Evolutionary conservation across 2,329 filamentous ascomycete species (phyloP), one percentile per base, ranked within the genome.

Genomic region (Esteya vermicola): DNA sequence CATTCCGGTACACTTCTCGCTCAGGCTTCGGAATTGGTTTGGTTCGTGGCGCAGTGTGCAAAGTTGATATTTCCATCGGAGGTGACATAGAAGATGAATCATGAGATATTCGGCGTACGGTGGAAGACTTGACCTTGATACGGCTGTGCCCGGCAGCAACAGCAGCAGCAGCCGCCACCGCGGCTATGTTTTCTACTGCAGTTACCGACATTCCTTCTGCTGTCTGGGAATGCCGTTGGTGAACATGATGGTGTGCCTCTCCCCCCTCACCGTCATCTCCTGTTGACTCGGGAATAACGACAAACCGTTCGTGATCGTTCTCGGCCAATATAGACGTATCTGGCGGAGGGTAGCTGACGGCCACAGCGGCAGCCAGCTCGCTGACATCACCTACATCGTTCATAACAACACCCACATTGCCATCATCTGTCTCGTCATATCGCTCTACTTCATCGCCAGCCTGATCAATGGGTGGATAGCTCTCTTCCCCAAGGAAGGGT

Each of bases 21-120:
- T 72, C 65, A 0, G 75, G 75, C 50, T 79, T 79, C 4, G 65
- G 60, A 13, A 78, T 70, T 4, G 67, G 57, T 54, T 73, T 74
- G 47, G 61, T 57, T 20, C 70, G 65, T n/a, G 52, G 46, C 3
- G 52, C 18, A n/a, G 21, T 23, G 19, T n/a, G 19, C 5, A 31
- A n/a, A n/a, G n/a, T n/a, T n/a, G n/a, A n/a, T n/a, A n/a, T n/a
- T n/a, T n/a, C n/a, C n/a, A n/a, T n/a, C n/a, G 36, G 27, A 25
- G 36, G 28, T 28, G 36, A 37, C 13, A 48, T 9, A 21, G n/a
- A n/a, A n/a, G 36, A 38, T 38, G 27, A 31, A 21, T 25, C 36
- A 25, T 23, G n/a, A 8, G 36, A 45, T 47, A 10, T 18, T 14
- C 21, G 28, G 9, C 28, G 27, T 9, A 16, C n/a, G n/a, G n/a